Evolutionary conservation across 345 rosid species (phyloP), one percentile per base, ranked within the genome.

Genomic region (Populus davidiana): DNA sequence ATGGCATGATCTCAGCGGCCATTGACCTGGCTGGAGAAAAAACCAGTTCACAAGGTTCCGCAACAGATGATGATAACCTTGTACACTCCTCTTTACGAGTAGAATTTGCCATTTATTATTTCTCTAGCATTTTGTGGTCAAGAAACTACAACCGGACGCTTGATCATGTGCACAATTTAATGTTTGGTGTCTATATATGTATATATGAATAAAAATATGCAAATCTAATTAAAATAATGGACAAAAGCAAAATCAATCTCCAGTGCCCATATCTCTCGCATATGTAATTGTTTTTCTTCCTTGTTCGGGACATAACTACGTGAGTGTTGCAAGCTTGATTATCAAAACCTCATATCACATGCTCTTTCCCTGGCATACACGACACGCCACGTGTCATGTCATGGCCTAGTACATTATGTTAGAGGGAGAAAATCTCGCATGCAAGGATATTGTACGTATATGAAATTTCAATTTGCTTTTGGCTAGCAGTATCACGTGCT

Each of bases 261-360:
- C 44, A 9, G 44, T 9, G 44, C 9, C 44, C 3, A 8, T 1
- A 73, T 31, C 77, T 68, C 76, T 82, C 80, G 75, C 80, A 77
- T 54, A 79, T 63, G 73, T 85, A 80, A 82, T 82, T 77, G 75
- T 50, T 76, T 81, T 78, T 73, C 75, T 41, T 77, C 74, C 80
- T 64, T 79, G 69, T 78, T 71, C 68, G 83, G 82, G 83, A 88
- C 89, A 84, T 70, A 79, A 77, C 82, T 86, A 73, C 86, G 87
- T 79, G 87, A 86, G 83, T 67, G 84, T 69, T 72, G 69, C 75
- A 56, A 70, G 47, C 50, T 67, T 72, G 44, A 41, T 41, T 41
- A 9, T 11, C 44, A 6, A 41, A 41, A 41, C 44, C 44, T 41
- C 44, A 38, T 52, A 27, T 83, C 91, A 89, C 91, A 86, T 87